phyloP scores from a whole-genome alignment of 306 rosid genomes.

The Acmispon strigosus region DNA sequence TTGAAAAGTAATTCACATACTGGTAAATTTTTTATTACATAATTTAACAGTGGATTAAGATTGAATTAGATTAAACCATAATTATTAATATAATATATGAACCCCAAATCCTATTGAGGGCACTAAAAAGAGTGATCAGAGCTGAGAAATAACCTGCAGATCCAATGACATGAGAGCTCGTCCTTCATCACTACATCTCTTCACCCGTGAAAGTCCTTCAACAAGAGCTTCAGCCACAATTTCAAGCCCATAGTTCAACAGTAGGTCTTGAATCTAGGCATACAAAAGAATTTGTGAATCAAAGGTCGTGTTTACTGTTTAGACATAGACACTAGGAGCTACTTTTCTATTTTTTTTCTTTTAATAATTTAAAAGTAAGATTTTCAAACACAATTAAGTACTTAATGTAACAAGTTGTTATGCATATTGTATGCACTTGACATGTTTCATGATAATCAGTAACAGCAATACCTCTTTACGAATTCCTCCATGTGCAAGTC shows the following conservation, averaged over 20 bases:
- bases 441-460: constrained; percentile 19
- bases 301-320: neutral
- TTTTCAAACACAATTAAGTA: neutral
- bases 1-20: neutral
- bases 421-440: neutral
- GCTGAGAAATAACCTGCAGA: constrained; percentile 63
- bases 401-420: constrained; percentile 7
- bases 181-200: constrained; percentile 95
- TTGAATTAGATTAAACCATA: constrained; percentile 2
- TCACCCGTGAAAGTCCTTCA: constrained; percentile 92
- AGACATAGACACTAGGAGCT: neutral
- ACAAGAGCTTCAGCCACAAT: constrained; percentile 80
- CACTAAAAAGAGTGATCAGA: neutral
- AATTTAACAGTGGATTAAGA: neutral
- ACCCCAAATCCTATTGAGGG: constrained; percentile 8
- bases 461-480: constrained; percentile 70
- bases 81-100: neutral
- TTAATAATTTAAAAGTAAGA: neutral
- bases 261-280: constrained; percentile 63
- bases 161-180: constrained; percentile 96
- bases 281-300: constrained; percentile 19
- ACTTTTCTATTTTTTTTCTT: neutral
- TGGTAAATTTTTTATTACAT: neutral
- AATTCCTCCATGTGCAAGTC: constrained; percentile 83
- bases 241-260: constrained; percentile 75